Base-by-base conservation (phyloP, 306 rosid species). In the Quercus agrifolia region DNA sequence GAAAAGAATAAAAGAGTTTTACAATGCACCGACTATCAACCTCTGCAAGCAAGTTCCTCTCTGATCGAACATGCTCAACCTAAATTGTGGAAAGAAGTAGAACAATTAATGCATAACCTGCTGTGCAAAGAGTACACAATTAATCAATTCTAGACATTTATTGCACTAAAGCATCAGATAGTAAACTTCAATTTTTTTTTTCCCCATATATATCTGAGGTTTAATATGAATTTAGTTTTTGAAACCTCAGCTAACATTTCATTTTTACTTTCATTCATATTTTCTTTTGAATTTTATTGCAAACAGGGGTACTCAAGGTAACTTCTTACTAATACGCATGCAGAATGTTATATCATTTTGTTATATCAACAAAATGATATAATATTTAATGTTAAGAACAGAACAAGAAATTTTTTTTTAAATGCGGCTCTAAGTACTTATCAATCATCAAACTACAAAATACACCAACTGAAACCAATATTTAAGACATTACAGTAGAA, bases 1-100 rank as follows among this genome's bases (percentile, higher is more conserved):
- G 99, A 87, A 96, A 96, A 35, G 99, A 96, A 88, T 93, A 96
- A 75, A 85, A 90, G 59, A 96, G 98, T 80, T 93, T 83, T n/a
- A 96, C 99, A 75, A 96, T 96, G 92, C 96, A 96, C 79, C 98
- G 90, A 85, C 99, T 96, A 89, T 96, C 99, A 83, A 96, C 99
- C 92, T 96, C 99, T 15, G 97, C 99, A 76, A 96, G 93, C 86
- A 96, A 91, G 89, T 96, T 96, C 89, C 99, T 93, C 91, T 96
- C 99, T 18, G 99, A 96, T 63, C 99, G 91, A 74, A 93, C 99
- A 86, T 96, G 99, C 86, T 96, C 99, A 75, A 96, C 99, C 99
- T 95, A 76, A 77, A 77, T 74, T 56, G 51, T 5, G 21, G 23
- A 79, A 54, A 28, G 11, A 71, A 62, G 78, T 72, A 27, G 68